Percentiles rank a stretch among this genome's conserved stretches.
Conservation (phyloP, 768 basidiomycete genomes). For the Leccinellum luteum region DNA sequence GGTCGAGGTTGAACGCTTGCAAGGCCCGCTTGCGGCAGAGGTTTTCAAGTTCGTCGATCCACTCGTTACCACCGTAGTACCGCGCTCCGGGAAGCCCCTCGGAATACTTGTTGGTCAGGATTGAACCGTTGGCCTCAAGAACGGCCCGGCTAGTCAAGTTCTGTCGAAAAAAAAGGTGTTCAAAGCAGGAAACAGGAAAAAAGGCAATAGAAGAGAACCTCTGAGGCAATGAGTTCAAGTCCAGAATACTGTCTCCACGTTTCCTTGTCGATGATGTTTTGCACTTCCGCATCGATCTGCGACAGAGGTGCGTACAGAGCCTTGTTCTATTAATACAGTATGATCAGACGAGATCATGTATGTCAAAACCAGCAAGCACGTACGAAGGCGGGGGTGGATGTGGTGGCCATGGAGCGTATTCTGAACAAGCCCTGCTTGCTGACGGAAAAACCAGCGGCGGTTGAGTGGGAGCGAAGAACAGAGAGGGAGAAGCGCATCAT, state of each 20-base stretch:
- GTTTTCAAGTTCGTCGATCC: constrained; percentile 93
- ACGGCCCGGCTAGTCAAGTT: constrained; percentile 94
- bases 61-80: constrained; percentile 98
- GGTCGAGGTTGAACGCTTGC: constrained; percentile 93
- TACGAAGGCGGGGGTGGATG: constrained; percentile 60
- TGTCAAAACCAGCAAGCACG: constrained; percentile 22
- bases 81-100: constrained; percentile 98
- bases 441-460: constrained; percentile 25
- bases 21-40: constrained; percentile 96
- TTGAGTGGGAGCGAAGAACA: constrained; percentile 26
- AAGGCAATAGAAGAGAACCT: constrained; percentile 51
- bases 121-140: constrained; percentile 98
- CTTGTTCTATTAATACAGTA: constrained; percentile 78
- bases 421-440: constrained; percentile 6
- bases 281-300: constrained; percentile 91
- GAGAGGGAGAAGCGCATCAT: constrained; percentile 32
- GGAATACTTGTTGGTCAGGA: constrained; percentile 99
- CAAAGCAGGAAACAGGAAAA: neutral
- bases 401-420: constrained; percentile 56
- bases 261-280: constrained; percentile 98
- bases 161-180: constrained; percentile 36
- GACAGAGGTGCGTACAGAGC: constrained; percentile 83
- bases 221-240: constrained; percentile 97
- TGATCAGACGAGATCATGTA: neutral
- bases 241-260: constrained; percentile 98